Percentiles rank a stretch among this genome's conserved stretches.
phyloP scores from a whole-genome alignment of 331 rosid species.

The Malus hybrid region DNA sequence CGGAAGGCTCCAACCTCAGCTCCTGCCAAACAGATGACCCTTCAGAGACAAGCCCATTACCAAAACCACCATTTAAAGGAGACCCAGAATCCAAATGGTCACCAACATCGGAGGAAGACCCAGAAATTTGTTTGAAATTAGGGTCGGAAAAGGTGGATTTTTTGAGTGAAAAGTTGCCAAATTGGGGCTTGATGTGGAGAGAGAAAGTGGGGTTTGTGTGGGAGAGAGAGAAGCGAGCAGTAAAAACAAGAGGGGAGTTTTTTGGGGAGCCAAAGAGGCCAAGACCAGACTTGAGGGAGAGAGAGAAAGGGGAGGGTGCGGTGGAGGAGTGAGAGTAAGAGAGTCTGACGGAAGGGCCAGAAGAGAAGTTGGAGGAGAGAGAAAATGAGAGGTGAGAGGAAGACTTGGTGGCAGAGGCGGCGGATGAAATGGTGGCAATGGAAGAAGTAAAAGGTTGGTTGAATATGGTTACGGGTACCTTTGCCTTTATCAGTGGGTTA shows the following conservation, averaged over 20 bases:
- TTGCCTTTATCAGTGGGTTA: slow-evolving; percentile 54
- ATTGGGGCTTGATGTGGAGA: slow-evolving; percentile 74
- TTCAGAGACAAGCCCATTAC: slow-evolving; percentile 27
- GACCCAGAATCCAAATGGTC: slow-evolving; percentile 16
- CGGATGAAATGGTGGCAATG: slow-evolving; percentile 19
- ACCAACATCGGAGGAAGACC: slow-evolving; percentile 7
- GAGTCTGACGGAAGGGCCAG: slow-evolving; percentile 61
- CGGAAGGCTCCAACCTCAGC: slow-evolving; percentile 56
- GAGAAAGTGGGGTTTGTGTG: slow-evolving; percentile 55
- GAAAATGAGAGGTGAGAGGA: slow-evolving; percentile 65
- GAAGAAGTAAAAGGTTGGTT: slow-evolving; percentile 56
- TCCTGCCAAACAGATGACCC: slow-evolving; percentile 63
- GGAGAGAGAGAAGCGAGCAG: slow-evolving; percentile 50
- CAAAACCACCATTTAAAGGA: slow-evolving; percentile 13
- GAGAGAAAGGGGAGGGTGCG: slow-evolving; percentile 46
- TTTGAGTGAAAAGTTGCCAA: slow-evolving; percentile 61
- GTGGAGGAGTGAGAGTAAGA: slow-evolving; percentile 55
- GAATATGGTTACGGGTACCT: slow-evolving; percentile 57
- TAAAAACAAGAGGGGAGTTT: slow-evolving; percentile 73
- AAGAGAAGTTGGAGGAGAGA: slow-evolving; percentile 57
- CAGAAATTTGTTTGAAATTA: slow-evolving; percentile 18
- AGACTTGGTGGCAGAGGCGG: slow-evolving; percentile 15
- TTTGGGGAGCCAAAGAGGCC: slow-evolving; percentile 70
- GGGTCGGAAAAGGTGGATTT: slow-evolving; percentile 50
- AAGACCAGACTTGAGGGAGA: slow-evolving; percentile 81